Evolutionary conservation across 2,329 filamentous ascomycete genomes (phyloP), one percentile per base, ranked within the genome.

Genomic region (Phoma sp.): DNA sequence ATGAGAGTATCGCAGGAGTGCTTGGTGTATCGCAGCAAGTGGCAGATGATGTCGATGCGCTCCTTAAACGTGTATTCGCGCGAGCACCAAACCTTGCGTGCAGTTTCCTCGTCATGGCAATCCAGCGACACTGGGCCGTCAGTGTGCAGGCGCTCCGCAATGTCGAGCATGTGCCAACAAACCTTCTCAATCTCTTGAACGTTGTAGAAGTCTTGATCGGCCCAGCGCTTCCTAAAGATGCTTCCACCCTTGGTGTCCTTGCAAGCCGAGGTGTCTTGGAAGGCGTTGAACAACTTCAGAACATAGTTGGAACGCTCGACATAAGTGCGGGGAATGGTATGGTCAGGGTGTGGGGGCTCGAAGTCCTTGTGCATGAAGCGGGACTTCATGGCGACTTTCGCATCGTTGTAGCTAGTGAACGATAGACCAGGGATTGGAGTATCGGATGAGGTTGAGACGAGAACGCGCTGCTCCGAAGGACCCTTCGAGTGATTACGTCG

Each of bases 111-210:
- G 32, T 54, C 52, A 24, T 55, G 54, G 5, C 58, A 48, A 13
- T 42, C 40, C 2, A 49, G 25, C 7, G 33, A 23, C 14, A 11
- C 10, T 9, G 57, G 59, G 5, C 59, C 59, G 2, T 47, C 14
- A 5, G 14, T 14, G 11, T 62, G 57, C 11, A 62, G 36, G 13
- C 39, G 45, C 38, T 44, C 53, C 6, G 54, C 52, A 11, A 52
- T 33, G 7, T 56, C 47, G 13, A 52, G 27, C 27, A 62, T 48
- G 10, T 56, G 30, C 57, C 59, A 60, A 36, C 57, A 62, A 1
- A 62, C 54, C 38, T 48, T 60, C 47, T 62, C 59, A 44, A 60
- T 54, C 4, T 45, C 38, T 8, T 45, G 24, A 10, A 30, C 3
- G 23, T 57, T 36, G 54, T 59, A 54, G 27, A 42, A 57, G 11